A percentile compares a stretch with the other conserved stretches of the same genome.
phyloP scores from a whole-genome alignment of 2,329 filamentous ascomycete species.

The Cordyceps tenuipes region DNA sequence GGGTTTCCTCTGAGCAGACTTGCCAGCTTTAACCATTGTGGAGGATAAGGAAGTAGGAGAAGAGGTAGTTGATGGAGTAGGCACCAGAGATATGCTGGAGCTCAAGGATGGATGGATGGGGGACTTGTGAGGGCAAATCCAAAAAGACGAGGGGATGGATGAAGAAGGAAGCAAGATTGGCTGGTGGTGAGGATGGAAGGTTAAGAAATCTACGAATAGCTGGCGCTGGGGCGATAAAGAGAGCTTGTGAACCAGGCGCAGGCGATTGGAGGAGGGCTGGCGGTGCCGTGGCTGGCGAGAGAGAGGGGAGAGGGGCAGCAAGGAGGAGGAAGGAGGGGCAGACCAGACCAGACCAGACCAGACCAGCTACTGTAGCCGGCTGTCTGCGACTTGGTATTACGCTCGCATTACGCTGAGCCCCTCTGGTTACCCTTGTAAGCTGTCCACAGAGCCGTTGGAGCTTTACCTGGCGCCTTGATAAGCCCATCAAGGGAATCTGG shows the following conservation, averaged over 20 bases:
- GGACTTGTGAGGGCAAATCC: background rate
- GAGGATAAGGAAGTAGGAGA: constrained; percentile 12
- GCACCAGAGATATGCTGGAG: background rate
- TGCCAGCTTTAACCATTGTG: constrained; percentile 51
- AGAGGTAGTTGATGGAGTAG: background rate
- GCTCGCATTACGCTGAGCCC: background rate
- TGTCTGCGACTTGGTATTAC: background rate
- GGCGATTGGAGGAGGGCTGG: constrained; percentile 8
- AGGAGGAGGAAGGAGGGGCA: constrained; percentile 3
- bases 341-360: too few relatives aligned
- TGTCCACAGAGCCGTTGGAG: background rate
- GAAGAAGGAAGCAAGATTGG: background rate
- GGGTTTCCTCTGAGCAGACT: constrained; percentile 18
- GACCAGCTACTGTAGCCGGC: too few relatives aligned
- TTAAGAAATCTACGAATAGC: constrained; percentile 1
- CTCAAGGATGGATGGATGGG: background rate
- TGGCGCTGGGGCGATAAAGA: background rate
- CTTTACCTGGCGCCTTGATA: too few relatives aligned
- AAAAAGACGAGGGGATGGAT: constrained; percentile 6
- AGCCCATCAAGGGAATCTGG: too few relatives aligned
- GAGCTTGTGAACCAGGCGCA: constrained; percentile 9
- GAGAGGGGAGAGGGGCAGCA: background rate
- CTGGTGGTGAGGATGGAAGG: background rate
- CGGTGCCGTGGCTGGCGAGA: background rate
- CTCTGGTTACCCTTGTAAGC: background rate